Percentiles rank a stretch among this genome's conserved stretches.
phyloP scores from a whole-genome alignment of 2,329 filamentous ascomycete species.

The Pseudogymnoascus sp. region DNA sequence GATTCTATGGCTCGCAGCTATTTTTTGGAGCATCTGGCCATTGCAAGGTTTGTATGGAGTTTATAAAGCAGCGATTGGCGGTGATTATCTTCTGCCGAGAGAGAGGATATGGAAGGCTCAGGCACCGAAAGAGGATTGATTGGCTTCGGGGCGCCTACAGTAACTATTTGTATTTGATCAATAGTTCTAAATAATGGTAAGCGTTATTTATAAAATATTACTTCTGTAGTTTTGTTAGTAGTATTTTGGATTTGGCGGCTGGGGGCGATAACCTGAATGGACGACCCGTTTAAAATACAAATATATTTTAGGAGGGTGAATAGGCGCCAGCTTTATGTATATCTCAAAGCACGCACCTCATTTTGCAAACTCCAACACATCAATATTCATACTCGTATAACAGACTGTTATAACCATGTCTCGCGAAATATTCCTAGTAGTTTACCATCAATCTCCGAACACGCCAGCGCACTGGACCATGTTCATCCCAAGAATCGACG shows the following conservation, averaged over 20 bases:
- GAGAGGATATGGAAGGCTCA: conserved; percentile 1
- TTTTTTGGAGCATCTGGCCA: conserved; percentile 29
- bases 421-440: neutral
- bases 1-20: conserved; percentile 24
- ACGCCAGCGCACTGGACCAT: neutral
- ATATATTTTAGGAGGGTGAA: neutral
- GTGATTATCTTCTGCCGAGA: conserved; percentile 25
- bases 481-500: neutral
- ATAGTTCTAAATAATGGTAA: too few species aligned
- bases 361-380: neutral
- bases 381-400: neutral
- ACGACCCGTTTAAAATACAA: neutral
- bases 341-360: neutral
- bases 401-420: neutral
- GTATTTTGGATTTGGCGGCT: neutral
- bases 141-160: neutral
- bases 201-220: too few species aligned
- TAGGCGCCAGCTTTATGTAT: neutral
- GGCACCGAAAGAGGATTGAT: neutral
- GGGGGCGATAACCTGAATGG: neutral
- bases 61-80: conserved; percentile 20
- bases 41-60: conserved; percentile 27
- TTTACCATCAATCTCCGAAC: neutral
- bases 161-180: neutral
- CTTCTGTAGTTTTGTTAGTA: neutral